Base-by-base conservation (phyloP, 2,329 filamentous ascomycete genomes). In the Aspergillus sp. region DNA sequence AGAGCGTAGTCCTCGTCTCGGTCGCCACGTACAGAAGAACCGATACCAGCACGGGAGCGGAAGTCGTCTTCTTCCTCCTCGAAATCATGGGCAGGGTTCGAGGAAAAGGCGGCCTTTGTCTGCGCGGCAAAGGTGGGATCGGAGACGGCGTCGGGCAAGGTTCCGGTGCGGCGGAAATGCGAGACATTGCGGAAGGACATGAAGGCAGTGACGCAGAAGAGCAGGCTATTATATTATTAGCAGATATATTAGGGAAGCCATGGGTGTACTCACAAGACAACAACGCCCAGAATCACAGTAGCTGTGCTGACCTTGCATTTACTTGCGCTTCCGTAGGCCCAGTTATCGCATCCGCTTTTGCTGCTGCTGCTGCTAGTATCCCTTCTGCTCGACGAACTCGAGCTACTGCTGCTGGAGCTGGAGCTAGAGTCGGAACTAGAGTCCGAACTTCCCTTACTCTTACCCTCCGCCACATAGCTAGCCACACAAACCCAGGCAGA, bases 301-400 rank as follows among this genome's bases (percentile, higher is more conserved):
- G 81, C 83, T 55, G 82, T 82, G 70, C 82, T 84, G 58, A 87
- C 73, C 4, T 79, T 81, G 77, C 86, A 88, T 69, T 85, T 86
- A 47, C 74, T 72, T 38, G 80, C 78, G 53, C 75, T 80, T 52
- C 85, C 85, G 63, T 82, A 87, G 10, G 78, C 80, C 71, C 85
- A 86, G 3, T 79, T 81, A 48, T 81, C 80, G 73, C 84, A 86
- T 42, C 82, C 82, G 19, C 75, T 77, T 32, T 79, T 68, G 4
- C 70, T 68, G n/a, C 64, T 64, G 27, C 77, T 71, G 32, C 81
- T 78, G 52, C 68, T 61, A 17, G 69, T 67, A 13, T 71, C 64
- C 10, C 68, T 49, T 25, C 21, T 49, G 25, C 21, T 49, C 23
- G 47, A 49, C 10, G 23, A 64, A 27, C 77, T 73, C 7, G 77